These are phyloP conservation scores for Tolypocladium amazonense DNA, from an alignment of 2,329 filamentous ascomycete genomes.

Conservation along the genomic window DNA sequence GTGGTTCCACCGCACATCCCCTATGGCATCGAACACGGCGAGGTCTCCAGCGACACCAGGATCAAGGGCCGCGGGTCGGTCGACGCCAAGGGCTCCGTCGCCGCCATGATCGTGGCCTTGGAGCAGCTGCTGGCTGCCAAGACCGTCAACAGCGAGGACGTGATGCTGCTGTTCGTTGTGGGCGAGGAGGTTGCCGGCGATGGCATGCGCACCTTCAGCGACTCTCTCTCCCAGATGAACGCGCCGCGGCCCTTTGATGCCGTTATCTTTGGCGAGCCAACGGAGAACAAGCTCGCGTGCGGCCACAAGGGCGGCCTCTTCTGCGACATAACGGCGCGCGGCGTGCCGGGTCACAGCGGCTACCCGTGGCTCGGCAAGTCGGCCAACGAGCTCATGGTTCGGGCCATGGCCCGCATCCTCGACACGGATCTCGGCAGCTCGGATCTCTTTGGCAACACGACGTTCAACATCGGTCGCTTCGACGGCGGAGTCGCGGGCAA, in stretches of 20 bases:
- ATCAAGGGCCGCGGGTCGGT: conserved; percentile 68
- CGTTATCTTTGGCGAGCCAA: conserved; percentile 88
- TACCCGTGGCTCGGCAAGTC: conserved; percentile 85
- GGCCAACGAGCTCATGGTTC: conserved; percentile 71
- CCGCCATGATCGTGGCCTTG: conserved; percentile 62
- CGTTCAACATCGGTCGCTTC: conserved; percentile 73
- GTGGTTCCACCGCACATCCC: conserved; percentile 63
- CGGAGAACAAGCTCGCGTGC: conserved; percentile 74
- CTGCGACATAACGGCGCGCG: conserved; percentile 56
- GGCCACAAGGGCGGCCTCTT: conserved; percentile 82
- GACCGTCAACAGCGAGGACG: conserved; percentile 34
- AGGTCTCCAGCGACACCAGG: conserved; percentile 30
- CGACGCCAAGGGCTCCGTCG: conserved; percentile 60
- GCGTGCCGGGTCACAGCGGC: conserved; percentile 75
- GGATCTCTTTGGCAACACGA: conserved; percentile 74
- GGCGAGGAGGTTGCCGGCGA: conserved; percentile 75
- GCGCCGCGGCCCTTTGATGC: conserved; percentile 40
- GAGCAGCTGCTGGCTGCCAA: conserved; percentile 36
- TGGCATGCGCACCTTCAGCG: conserved; percentile 59
- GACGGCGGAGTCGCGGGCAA: conserved; percentile 77
- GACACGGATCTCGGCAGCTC: conserved; percentile 63
- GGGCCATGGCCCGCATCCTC: conserved; percentile 57
- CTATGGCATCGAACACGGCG: conserved; percentile 45
- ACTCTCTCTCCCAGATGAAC: conserved; percentile 18
- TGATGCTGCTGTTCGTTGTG: conserved; percentile 58